Conservation (phyloP, 2,329 filamentous ascomycete species). For the Cercospora sp. region DNA sequence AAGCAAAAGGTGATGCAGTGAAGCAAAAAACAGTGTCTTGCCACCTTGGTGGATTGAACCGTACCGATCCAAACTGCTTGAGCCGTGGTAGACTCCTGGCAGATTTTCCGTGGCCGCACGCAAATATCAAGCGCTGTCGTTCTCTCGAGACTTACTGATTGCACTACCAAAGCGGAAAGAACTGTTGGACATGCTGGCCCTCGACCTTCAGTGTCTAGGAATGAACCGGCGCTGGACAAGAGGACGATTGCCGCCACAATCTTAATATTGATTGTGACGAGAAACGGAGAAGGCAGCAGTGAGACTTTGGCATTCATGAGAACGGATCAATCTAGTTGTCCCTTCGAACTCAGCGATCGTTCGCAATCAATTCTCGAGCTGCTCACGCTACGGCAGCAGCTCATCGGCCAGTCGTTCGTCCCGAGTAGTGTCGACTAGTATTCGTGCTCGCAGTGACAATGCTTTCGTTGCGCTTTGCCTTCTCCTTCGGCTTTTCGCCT, state of each 20-base stretch:
- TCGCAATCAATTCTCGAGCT: too few species aligned
- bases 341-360: too few species aligned
- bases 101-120: not conserved
- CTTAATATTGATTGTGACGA: too few species aligned
- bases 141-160: not conserved
- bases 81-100: not conserved
- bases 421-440: conserved; percentile 5
- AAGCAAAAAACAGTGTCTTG: not conserved
- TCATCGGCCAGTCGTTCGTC: not conserved
- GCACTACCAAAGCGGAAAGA: not conserved
- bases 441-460: conserved; percentile 7
- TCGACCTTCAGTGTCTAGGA: not conserved
- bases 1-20: not conserved
- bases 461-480: conserved; percentile 7
- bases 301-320: too few species aligned
- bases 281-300: too few species aligned
- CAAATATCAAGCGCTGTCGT: not conserved
- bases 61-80: not conserved
- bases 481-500: not conserved
- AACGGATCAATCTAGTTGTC: too few species aligned
- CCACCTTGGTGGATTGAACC: not conserved
- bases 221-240: not conserved
- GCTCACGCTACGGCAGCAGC: not conserved
- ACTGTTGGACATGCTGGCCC: not conserved
- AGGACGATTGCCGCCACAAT: too few species aligned